Evolutionary conservation across 768 basidiomycete genomes (phyloP).

Genomic region (Pulveroboletus sp.): DNA sequence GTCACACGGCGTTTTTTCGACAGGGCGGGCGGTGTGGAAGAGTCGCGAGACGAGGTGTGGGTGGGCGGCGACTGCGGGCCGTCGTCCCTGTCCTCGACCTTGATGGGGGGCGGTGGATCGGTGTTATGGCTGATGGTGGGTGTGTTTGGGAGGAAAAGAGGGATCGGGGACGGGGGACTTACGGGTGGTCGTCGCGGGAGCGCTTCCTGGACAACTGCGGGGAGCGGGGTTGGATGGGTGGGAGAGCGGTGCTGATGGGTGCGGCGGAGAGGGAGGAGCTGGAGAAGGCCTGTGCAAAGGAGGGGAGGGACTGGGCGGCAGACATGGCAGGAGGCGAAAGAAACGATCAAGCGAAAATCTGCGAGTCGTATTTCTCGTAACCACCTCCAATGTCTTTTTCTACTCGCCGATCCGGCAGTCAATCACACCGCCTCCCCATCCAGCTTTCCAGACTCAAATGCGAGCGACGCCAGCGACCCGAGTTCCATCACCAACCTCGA

Average conservation of each 20-base stretch:
- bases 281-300: slow-evolving; percentile 75
- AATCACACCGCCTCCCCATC: too few species aligned
- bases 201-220: slow-evolving; percentile 43
- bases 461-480: too few species aligned
- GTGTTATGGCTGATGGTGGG: slow-evolving; percentile 18
- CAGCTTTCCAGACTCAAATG: too few species aligned
- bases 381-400: too few species aligned
- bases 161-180: slow-evolving; percentile 24
- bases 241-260: slow-evolving; percentile 52
- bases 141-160: slow-evolving; percentile 10
- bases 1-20: slow-evolving; percentile 70
- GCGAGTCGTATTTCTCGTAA: neutral
- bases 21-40: slow-evolving; percentile 38
- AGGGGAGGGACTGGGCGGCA: slow-evolving; percentile 63
- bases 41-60: slow-evolving; percentile 11
- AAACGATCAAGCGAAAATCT: slow-evolving; percentile 11
- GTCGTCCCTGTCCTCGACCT: slow-evolving; percentile 60
- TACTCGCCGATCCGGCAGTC: neutral
- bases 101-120: slow-evolving; percentile 51
- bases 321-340: slow-evolving; percentile 40
- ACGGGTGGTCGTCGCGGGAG: slow-evolving; percentile 44
- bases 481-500: too few species aligned
- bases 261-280: slow-evolving; percentile 50
- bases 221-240: slow-evolving; percentile 55
- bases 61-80: slow-evolving; percentile 36